A percentile compares a stretch with the other conserved stretches of the same genome.
Evolutionary conservation across 2,329 filamentous ascomycete genomes (phyloP).

Genomic region (Cladorrhinum sp.): DNA sequence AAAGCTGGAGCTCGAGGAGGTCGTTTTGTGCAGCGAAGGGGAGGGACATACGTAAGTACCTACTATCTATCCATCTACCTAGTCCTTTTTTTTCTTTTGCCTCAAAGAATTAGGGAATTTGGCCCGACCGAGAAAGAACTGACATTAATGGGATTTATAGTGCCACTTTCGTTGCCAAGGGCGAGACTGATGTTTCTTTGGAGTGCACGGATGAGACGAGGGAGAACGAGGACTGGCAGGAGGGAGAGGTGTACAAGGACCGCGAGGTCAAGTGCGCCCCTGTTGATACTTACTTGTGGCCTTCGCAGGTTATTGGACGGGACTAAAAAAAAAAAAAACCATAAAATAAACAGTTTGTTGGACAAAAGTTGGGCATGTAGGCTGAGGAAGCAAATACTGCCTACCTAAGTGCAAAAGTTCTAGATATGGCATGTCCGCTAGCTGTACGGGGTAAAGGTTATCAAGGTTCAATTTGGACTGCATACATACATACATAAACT

Average conservation of each 20-base stretch:
- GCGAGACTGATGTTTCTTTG: conserved; percentile 32
- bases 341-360: no score
- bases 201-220: conserved; percentile 33
- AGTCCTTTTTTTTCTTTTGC: no score
- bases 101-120: no score
- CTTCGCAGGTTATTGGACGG: conserved; percentile 31
- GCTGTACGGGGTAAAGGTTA: no score
- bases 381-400: background rate
- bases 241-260: conserved; percentile 35
- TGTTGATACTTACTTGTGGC: conserved; percentile 31
- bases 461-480: no score
- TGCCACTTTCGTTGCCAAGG: conserved; percentile 33
- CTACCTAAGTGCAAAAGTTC: no score
- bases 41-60: conserved; percentile 32
- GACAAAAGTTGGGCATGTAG: no score
- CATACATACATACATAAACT: no score
- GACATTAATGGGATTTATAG: conserved; percentile 8
- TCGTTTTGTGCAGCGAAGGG: conserved; percentile 42
- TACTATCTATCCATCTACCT: conserved; percentile 27
- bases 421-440: no score
- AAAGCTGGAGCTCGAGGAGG: conserved; percentile 44
- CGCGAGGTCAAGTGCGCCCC: conserved; percentile 32
- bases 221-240: conserved; percentile 39
- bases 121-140: no score
- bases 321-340: background rate